A percentile compares a stretch with the other conserved stretches of the same genome.
Evolutionary conservation across 2,329 filamentous ascomycete species (phyloP).

Genomic region (Aschersonia sp.): DNA sequence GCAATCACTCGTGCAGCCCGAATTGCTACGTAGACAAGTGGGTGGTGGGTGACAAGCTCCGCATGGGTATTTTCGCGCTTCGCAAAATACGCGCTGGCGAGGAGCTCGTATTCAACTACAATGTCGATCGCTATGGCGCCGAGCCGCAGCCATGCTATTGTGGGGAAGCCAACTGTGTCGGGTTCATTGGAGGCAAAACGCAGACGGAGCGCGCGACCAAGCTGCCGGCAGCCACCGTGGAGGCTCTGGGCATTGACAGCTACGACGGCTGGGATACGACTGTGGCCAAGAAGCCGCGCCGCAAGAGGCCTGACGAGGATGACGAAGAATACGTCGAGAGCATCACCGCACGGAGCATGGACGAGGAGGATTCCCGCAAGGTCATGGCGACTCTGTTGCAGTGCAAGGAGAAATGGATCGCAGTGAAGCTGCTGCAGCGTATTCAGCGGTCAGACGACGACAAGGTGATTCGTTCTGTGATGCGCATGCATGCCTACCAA

Average conservation of each 20-base stretch:
- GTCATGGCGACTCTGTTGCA: conserved; percentile 96
- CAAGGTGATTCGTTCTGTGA: conserved; percentile 71
- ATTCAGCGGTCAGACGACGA: conserved; percentile 82
- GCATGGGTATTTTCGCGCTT: conserved; percentile 96
- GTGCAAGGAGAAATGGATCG: conserved; percentile 99
- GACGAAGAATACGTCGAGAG: conserved; percentile 95
- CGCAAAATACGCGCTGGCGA: conserved; percentile 76
- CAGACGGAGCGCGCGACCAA: conserved; percentile 94
- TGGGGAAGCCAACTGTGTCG: conserved; percentile 83
- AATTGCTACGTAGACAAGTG: conserved; percentile 99
- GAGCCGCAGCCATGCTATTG: conserved; percentile 97
- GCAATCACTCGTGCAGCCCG: conserved; percentile 97
- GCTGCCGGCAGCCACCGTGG: conserved; percentile 74
- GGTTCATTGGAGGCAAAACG: conserved; percentile 94
- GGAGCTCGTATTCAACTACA: conserved; percentile 98
- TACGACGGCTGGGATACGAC: conserved; percentile 83
- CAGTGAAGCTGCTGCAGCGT: conserved; percentile 80
- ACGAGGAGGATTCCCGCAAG: conserved; percentile 75
- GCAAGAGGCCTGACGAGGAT: conserved; percentile 82
- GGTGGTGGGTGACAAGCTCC: conserved; percentile 92
- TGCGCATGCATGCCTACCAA: conserved; percentile 94
- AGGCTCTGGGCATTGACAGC: conserved; percentile 90
- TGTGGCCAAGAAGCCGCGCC: conserved; percentile 77
- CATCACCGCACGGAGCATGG: conserved; percentile 62
- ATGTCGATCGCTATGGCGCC: conserved; percentile 93